Conservation (phyloP, 768 basidiomycete genomes). For the Mycena vulgaris region DNA sequence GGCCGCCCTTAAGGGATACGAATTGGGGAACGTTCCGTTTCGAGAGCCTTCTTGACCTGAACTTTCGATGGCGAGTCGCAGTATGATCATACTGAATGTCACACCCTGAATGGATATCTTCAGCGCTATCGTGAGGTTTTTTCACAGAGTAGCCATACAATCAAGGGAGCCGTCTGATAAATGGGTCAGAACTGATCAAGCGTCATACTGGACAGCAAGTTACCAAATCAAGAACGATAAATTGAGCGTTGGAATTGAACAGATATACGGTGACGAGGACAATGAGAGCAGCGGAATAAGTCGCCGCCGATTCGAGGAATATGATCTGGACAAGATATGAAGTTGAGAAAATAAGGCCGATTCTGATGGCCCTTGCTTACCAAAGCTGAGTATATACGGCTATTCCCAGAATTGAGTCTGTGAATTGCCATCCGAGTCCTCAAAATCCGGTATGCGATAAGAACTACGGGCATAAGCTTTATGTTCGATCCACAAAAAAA, state of each 20-base stretch:
- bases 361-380: slow-evolving; percentile 7
- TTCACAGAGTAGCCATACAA: neutral
- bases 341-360: neutral
- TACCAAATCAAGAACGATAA: slow-evolving; percentile 19
- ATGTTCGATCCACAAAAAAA: no score
- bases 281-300: slow-evolving; percentile 18
- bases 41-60: no score
- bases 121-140: no score
- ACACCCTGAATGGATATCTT: no score
- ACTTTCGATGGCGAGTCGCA: no score
- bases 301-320: slow-evolving; percentile 32
- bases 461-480: neutral
- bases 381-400: slow-evolving; percentile 16
- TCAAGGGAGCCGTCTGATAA: slow-evolving; percentile 11
- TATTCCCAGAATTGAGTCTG: neutral
- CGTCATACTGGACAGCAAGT: neutral
- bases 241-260: slow-evolving; percentile 6
- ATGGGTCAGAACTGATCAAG: neutral
- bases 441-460: slow-evolving; percentile 30
- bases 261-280: slow-evolving; percentile 2
- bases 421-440: slow-evolving; percentile 4
- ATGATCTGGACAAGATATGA: slow-evolving; percentile 9
- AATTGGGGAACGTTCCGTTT: no score
- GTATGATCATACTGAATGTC: no score
- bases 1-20: no score